phyloP scores from a whole-genome alignment of 179 eudicot species.

The Gypsophila paniculata region DNA sequence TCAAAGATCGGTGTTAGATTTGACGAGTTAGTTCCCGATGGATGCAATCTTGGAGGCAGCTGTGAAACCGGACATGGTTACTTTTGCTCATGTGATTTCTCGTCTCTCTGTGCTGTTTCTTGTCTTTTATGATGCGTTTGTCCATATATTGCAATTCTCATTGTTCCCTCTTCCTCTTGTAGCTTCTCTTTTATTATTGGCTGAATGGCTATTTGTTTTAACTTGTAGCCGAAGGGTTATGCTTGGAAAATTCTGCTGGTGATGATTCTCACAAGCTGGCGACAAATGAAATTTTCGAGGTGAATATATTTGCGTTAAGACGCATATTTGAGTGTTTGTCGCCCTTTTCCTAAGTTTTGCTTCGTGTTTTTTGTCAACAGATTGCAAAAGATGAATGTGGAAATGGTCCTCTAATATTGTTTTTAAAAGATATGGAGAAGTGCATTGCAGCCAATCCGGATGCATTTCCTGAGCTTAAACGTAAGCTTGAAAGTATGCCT shows the following conservation, averaged over 20 bases:
- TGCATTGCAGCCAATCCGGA: constrained; percentile 66
- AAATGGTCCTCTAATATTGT: constrained; percentile 56
- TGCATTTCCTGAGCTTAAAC: constrained; percentile 50
- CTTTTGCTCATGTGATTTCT: constrained; percentile 70
- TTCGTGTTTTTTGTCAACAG: constrained; percentile 34
- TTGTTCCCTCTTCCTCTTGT: not conserved
- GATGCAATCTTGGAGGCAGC: constrained; percentile 80
- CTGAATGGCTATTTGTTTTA: constrained; percentile 12
- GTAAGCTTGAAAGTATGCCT: constrained; percentile 67
- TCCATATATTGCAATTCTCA: not conserved
- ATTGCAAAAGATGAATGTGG: constrained; percentile 63
- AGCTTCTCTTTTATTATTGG: not conserved
- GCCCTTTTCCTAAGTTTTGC: not conserved
- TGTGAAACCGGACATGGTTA: constrained; percentile 90
- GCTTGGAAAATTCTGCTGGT: constrained; percentile 56
- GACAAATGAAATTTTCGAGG: constrained; percentile 85
- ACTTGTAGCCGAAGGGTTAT: constrained; percentile 62
- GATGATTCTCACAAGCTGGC: constrained; percentile 78
- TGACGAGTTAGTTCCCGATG: constrained; percentile 72
- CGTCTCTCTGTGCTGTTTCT: constrained; percentile 9
- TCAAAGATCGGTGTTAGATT: constrained; percentile 93
- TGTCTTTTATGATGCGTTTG: not conserved
- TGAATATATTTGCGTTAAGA: constrained; percentile 20
- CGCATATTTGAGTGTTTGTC: not conserved
- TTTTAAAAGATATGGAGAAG: constrained; percentile 84